Conservation (phyloP, 441 rosid genomes). For the Croton laevigatus region DNA sequence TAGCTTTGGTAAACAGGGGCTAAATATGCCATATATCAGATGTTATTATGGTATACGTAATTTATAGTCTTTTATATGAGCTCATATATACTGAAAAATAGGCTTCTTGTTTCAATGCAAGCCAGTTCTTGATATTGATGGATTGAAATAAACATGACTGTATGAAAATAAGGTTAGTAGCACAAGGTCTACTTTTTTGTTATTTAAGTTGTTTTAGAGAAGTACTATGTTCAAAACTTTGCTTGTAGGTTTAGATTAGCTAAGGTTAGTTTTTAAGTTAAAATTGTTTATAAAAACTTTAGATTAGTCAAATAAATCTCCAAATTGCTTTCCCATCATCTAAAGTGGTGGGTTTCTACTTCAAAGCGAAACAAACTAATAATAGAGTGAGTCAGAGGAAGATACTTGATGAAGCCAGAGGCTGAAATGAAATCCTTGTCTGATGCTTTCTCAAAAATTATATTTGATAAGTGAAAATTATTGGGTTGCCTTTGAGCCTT, state of each 20-base stretch:
- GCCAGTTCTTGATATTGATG: slow-evolving; percentile 1
- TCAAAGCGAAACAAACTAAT: not conserved
- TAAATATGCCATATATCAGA: not conserved
- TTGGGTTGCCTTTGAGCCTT: not conserved
- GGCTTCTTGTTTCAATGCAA: not conserved
- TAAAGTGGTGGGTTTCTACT: too few species aligned
- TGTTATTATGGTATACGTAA: not conserved
- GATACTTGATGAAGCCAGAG: not conserved
- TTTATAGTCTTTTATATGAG: not conserved
- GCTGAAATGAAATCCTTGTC: not conserved
- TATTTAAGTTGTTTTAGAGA: not conserved
- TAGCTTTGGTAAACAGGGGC: too few species aligned
- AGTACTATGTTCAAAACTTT: too few species aligned
- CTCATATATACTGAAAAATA: not conserved
- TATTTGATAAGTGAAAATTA: not conserved
- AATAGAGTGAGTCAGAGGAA: not conserved
- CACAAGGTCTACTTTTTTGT: not conserved
- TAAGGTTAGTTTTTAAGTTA: too few species aligned
- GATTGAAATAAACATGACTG: not conserved
- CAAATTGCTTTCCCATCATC: too few species aligned
- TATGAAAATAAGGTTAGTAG: not conserved
- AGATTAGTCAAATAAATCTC: too few species aligned
- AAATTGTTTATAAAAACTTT: too few species aligned
- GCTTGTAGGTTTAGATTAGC: too few species aligned
- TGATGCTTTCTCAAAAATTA: too few species aligned